Evolutionary conservation across 164 flowering plant genomes (phyloP).

Genomic region (Magnolia kwangsiensis): DNA sequence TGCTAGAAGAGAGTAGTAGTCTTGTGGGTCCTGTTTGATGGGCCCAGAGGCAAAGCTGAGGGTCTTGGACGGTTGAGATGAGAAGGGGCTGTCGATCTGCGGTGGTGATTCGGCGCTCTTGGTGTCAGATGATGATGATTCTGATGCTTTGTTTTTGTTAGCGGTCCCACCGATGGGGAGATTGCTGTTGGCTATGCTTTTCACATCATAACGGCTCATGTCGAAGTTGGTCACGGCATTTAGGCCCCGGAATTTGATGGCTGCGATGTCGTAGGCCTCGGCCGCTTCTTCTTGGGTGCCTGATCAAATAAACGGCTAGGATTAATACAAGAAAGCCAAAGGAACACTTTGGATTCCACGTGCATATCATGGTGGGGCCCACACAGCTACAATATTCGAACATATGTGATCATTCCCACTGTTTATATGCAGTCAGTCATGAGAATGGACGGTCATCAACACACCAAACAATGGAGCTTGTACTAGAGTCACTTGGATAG

Average conservation of each 20-base stretch:
- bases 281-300: slow-evolving; percentile 92
- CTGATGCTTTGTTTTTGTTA: slow-evolving; percentile 36
- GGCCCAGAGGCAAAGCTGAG: slow-evolving; percentile 35
- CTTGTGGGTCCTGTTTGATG: slow-evolving; percentile 22
- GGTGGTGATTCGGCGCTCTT: slow-evolving; percentile 20
- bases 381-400: too few relatives aligned
- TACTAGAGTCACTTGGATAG: too few relatives aligned
- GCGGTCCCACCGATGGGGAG: slow-evolving; percentile 67
- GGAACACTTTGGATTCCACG: too few relatives aligned
- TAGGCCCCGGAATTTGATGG: slow-evolving; percentile 75
- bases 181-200: slow-evolving; percentile 58
- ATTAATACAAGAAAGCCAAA: too few relatives aligned
- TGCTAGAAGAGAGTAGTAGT: slow-evolving; percentile 24
- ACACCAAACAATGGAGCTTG: too few relatives aligned
- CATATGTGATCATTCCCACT: too few relatives aligned
- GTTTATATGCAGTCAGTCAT: too few relatives aligned
- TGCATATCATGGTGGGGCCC: too few relatives aligned
- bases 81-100: slow-evolving; percentile 17
- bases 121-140: slow-evolving; percentile 30
- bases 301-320: slow-evolving; percentile 11
- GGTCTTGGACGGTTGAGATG: slow-evolving; percentile 19
- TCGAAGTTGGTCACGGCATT: slow-evolving; percentile 86
- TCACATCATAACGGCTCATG: slow-evolving; percentile 78
- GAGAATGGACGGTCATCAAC: too few relatives aligned
- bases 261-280: slow-evolving; percentile 87